Base-by-base conservation (phyloP, 2,329 filamentous ascomycete species). In the Cercospora sp. region DNA sequence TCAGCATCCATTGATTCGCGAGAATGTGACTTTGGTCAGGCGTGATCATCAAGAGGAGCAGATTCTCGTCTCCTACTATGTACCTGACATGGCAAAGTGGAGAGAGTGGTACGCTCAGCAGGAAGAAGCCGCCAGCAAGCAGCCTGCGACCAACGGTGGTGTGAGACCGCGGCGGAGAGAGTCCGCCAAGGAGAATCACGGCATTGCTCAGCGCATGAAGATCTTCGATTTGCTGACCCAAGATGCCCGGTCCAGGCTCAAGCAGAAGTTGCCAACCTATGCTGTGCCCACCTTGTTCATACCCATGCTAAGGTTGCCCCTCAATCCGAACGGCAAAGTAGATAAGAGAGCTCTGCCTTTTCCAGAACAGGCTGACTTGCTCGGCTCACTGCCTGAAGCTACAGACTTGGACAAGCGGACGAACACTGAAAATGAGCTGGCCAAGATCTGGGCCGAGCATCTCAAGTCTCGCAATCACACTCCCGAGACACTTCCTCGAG, bases 241-340 rank as follows among this genome's bases (percentile, higher is more conserved):
- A 51, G 86, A 89, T 72, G 84, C 86, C 48, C 83, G 90, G 73
- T 88, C 92, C 67, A 85, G 91, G 73, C 83, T 97, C 67, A 90
- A 90, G 79, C 86, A 85, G 72, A 89, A 90, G 69, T 82, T 96
- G 13, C 90, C 92, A 0, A 83, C 84, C 12, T 94, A 93, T 79
- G 90, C 91, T 0, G 88, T 95, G 1, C 92, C 92, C 0, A 89
- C 88, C 3, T 84, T 92, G 45, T 88, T 92, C 71, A 91, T 95
- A 51, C 86, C 89, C 0, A 87, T 95, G 65, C 84, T 88, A 69
- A 88, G 88, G 65, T 85, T 94, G 70, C 91, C 91, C 1, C 80
- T 94, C n/a, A 94, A 92, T 8, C 91, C 91, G n/a, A 93, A 93
- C 73, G 91, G 91, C 74, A 95, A 95, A 80, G 87, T 94, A 51